Base-by-base conservation (phyloP, 2,329 filamentous ascomycete genomes). In the Cryphonectria nitschkei region DNA sequence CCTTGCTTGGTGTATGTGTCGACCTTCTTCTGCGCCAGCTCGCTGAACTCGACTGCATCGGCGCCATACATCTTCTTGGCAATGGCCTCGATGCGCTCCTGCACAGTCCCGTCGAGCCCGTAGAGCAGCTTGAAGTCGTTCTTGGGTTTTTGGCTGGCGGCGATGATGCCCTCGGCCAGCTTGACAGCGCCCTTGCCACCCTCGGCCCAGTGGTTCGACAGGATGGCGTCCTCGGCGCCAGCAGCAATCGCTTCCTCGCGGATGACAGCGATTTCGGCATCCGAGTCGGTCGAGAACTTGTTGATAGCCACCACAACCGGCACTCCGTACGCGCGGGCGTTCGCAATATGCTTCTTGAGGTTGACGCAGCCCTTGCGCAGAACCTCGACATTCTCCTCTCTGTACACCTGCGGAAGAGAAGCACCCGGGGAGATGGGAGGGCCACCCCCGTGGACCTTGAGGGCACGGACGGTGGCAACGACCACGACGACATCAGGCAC, bases 261-360 rank as follows among this genome's bases (percentile, higher is more conserved):
- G 76, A 99, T 90, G 73, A 96, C 92, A 52, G 92, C 89, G 73
- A 98, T 92, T 80, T 99, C 96, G 68, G 95, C 95, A 19, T 95
- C 92, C 2, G 95, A 98, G 79, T 99, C 96, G 7, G 94, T 97
- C 73, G 92, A 88, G 81, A 99, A 98, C 81, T 93, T 94, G 87
- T 99, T 99, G 86, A 99, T 96, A 67, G 95, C 96, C 19, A 99
- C 95, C 22, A 99, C 92, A 8, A 99, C 95, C 7, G 96, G 95
- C 29, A 98, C 89, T 58, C 96, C 96, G 78, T 97, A 99, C 14
- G 89, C 86, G 80, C 89, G 93, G 69, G 96, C 96, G 76, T 98
- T 98, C 76, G 89, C 83, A 75, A 99, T 97, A 79, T 99, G 96
- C 86, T 98, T 98, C 82, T 90, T 93, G 64, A 99, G 86, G 84